phyloP scores from a whole-genome alignment of 2,329 filamentous ascomycete species.

The Fusarium sp. region DNA sequence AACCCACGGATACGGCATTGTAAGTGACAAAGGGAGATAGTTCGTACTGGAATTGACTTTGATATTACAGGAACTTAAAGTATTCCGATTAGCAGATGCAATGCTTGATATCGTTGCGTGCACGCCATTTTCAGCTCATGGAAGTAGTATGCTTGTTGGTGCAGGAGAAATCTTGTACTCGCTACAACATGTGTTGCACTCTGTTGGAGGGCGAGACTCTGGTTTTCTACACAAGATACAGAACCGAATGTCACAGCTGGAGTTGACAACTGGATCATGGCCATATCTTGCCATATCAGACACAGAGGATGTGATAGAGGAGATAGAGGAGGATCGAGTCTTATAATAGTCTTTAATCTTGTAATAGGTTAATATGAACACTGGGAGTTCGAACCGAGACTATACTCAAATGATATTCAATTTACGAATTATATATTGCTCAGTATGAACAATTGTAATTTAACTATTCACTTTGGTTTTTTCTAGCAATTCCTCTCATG shows the following conservation, averaged over 20 bases:
- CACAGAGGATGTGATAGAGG: neutral
- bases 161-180: constrained; percentile 38
- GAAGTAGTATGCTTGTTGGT: constrained; percentile 38
- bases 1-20: constrained; percentile 44
- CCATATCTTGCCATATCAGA: constrained; percentile 16
- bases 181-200: constrained; percentile 33
- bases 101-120: constrained; percentile 41
- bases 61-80: constrained; percentile 39
- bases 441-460: neutral
- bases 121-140: constrained; percentile 23
- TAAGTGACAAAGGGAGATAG: neutral
- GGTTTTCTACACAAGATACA: constrained; percentile 31
- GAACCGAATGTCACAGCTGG: constrained; percentile 31
- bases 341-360: neutral
- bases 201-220: constrained; percentile 38
- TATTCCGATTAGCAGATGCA: constrained; percentile 40
- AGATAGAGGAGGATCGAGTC: neutral
- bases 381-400: neutral
- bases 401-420: neutral
- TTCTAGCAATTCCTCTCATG: neutral
- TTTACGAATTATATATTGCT: neutral
- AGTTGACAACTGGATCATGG: constrained; percentile 27
- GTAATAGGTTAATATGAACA: neutral
- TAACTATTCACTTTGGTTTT: too few species aligned
- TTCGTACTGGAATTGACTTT: neutral